phyloP scores from a whole-genome alignment of 192 early-diverging fungal genomes.

The Lunasporangiospora selenospora region DNA sequence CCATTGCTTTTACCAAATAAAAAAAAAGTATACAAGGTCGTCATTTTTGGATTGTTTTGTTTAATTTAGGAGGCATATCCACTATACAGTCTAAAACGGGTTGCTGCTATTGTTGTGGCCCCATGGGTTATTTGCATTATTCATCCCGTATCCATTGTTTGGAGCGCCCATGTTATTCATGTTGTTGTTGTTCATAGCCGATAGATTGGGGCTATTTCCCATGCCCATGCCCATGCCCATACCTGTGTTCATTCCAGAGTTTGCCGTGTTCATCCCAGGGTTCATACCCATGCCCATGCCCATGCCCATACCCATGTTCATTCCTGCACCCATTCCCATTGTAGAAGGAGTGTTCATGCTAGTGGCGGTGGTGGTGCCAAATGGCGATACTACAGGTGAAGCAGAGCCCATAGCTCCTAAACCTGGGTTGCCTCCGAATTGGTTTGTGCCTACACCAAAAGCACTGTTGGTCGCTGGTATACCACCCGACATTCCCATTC shows the following conservation, averaged over 20 bases:
- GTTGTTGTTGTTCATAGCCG: slow-evolving; percentile 11
- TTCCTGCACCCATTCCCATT: slow-evolving; percentile 10
- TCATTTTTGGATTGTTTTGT: neutral
- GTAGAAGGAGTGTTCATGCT: neutral
- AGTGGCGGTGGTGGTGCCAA: neutral
- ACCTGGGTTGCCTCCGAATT: slow-evolving; percentile 8
- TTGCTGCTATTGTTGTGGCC: slow-evolving; percentile 26
- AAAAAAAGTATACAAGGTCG: neutral
- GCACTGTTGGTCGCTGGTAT: slow-evolving; percentile 13
- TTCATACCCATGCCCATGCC: no score
- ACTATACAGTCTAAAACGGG: slow-evolving; percentile 1
- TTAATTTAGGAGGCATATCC: neutral
- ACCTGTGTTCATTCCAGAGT: neutral
- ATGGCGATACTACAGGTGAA: slow-evolving; percentile 11
- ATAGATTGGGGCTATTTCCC: no score
- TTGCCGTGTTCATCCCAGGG: slow-evolving; percentile 1
- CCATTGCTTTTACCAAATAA: neutral
- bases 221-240: no score
- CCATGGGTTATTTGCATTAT: slow-evolving; percentile 17
- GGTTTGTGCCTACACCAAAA: slow-evolving; percentile 11
- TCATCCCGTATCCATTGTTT: slow-evolving; percentile 8
- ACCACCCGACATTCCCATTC: neutral
- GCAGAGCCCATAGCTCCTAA: neutral
- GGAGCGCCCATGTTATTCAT: slow-evolving; percentile 13
- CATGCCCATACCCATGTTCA: slow-evolving; percentile 9